A percentile compares a stretch with the other conserved stretches of the same genome.
Evolutionary conservation across 192 early-diverging fungal genomes (phyloP).

Genomic region (Backusella luteola): DNA sequence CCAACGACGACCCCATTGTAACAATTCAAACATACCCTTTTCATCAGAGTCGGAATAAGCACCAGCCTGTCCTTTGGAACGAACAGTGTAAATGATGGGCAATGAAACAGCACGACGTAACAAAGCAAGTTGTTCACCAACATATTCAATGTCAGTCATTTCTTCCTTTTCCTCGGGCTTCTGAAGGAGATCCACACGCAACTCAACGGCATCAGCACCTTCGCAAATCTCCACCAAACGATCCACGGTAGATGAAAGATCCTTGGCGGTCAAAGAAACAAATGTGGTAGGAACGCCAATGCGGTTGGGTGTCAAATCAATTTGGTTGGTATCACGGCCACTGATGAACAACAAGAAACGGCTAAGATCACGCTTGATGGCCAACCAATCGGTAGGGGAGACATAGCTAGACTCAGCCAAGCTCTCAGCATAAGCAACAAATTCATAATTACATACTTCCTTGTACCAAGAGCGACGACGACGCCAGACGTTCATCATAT

Average conservation of each 20-base stretch:
- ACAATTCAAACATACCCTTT: slow-evolving; percentile 62
- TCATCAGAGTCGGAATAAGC: slow-evolving; percentile 67
- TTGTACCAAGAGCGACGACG: slow-evolving; percentile 76
- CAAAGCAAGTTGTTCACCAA: slow-evolving; percentile 76
- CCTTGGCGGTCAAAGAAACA: slow-evolving; percentile 81
- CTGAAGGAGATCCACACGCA: slow-evolving; percentile 87
- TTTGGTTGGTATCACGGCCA: slow-evolving; percentile 39
- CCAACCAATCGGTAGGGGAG: slow-evolving; percentile 58
- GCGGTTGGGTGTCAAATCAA: slow-evolving; percentile 28
- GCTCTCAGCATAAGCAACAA: slow-evolving; percentile 48
- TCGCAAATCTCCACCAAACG: slow-evolving; percentile 62
- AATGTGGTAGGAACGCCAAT: slow-evolving; percentile 66
- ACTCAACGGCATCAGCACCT: slow-evolving; percentile 88
- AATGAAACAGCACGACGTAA: slow-evolving; percentile 67
- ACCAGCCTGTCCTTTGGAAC: slow-evolving; percentile 86
- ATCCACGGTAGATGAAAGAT: slow-evolving; percentile 51
- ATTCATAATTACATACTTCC: slow-evolving; percentile 82
- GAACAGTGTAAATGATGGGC: slow-evolving; percentile 93
- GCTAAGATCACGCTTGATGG: slow-evolving; percentile 75
- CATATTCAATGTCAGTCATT: slow-evolving; percentile 53
- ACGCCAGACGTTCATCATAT: slow-evolving; percentile 77
- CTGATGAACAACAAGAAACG: slow-evolving; percentile 69
- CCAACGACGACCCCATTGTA: slow-evolving; percentile 73
- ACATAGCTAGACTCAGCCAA: slow-evolving; percentile 39
- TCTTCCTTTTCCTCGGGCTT: slow-evolving; percentile 38